Percentiles rank a stretch among this genome's conserved stretches.
Conservation (phyloP, 352 stramenopile species). For the Pelagophyceae sp. region DNA sequence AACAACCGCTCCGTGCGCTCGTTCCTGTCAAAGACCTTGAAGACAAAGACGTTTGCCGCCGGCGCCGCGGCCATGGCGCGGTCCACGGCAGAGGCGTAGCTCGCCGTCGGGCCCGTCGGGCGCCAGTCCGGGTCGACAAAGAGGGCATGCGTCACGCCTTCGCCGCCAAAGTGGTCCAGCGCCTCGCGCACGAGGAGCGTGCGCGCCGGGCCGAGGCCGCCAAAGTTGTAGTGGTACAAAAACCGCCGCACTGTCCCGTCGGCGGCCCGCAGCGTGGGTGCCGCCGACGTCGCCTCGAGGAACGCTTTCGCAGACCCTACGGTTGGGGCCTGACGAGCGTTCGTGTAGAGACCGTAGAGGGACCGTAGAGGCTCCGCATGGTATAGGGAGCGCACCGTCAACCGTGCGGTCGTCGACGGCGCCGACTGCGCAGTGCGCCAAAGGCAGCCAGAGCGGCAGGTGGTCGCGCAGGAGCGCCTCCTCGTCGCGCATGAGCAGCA, state of each 20-base stretch:
- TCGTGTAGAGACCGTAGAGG: too few relatives aligned
- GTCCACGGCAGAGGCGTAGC: neutral
- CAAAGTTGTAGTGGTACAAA: neutral
- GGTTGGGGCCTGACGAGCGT: too few relatives aligned
- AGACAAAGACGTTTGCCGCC: neutral
- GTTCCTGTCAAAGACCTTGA: neutral
- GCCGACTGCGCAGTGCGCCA: neutral
- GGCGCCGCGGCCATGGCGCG: neutral
- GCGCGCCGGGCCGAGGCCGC: neutral
- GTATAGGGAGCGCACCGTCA: too few relatives aligned
- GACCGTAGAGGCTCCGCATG: too few relatives aligned
- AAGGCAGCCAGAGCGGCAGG: neutral
- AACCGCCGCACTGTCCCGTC: neutral
- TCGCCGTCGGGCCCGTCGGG: neutral
- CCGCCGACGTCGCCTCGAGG: neutral
- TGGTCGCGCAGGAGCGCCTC: neutral
- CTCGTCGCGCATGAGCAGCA: slow-evolving; percentile 9
- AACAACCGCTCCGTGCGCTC: neutral
- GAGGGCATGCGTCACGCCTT: neutral
- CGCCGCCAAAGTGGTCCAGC: neutral
- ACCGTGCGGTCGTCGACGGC: slow-evolving; percentile 2
- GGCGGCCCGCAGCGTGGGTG: neutral
- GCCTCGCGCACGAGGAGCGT: neutral
- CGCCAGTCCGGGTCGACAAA: slow-evolving; percentile 11
- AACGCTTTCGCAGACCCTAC: neutral